Percentiles rank a stretch among this genome's conserved stretches.
These are phyloP conservation scores for Ammopiptanthus mongolicus DNA, from an alignment of 306 rosid genomes.

Conservation along the genomic window DNA sequence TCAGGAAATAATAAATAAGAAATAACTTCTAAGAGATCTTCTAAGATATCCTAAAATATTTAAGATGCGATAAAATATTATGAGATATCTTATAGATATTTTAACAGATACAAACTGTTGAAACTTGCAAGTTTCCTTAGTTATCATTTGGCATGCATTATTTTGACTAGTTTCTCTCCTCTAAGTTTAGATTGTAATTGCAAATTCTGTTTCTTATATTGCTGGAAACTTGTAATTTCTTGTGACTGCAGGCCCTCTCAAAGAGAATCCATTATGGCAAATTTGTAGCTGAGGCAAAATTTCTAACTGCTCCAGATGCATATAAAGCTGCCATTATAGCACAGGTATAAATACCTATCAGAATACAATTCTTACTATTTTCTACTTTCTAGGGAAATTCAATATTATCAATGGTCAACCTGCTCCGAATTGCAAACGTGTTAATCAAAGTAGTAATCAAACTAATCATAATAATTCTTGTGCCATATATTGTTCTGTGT, in stretches of 20 bases:
- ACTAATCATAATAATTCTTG: neutral
- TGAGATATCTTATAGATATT: too few relatives aligned
- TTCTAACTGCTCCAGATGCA: slow-evolving; percentile 52
- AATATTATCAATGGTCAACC: neutral
- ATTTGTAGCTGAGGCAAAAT: slow-evolving; percentile 90
- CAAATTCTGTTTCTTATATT: slow-evolving; percentile 3
- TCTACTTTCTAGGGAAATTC: neutral
- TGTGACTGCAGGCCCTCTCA: slow-evolving; percentile 61
- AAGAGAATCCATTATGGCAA: slow-evolving; percentile 94
- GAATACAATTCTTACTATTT: neutral
- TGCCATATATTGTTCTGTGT: neutral
- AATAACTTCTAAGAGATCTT: too few relatives aligned
- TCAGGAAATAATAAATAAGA: too few relatives aligned
- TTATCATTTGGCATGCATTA: neutral
- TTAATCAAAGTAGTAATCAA: neutral
- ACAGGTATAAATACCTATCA: slow-evolving; percentile 48
- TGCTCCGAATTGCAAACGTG: neutral
- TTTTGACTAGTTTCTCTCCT: neutral
- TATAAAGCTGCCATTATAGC: slow-evolving; percentile 72
- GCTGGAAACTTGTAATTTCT: neutral
- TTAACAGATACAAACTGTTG: neutral
- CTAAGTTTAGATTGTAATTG: neutral
- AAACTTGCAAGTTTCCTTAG: neutral
- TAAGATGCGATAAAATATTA: too few relatives aligned
- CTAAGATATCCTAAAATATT: too few relatives aligned